phyloP scores from a whole-genome alignment of 2,329 filamentous ascomycete genomes.

The Falciphora oryzae region DNA sequence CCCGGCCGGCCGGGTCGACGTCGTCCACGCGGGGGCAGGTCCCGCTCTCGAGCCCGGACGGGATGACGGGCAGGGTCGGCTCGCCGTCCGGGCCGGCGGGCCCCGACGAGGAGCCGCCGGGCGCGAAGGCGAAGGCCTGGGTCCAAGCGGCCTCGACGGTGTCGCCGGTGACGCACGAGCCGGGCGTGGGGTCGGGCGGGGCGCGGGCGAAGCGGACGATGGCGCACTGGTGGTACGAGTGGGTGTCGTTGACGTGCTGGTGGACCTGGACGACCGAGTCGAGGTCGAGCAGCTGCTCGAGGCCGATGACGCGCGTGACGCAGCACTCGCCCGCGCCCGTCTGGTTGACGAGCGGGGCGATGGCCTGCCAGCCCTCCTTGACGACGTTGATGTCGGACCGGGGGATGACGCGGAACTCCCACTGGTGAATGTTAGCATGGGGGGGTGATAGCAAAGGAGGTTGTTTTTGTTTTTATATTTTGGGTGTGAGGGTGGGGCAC shows the following conservation, averaged over 20 bases:
- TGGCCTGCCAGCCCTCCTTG: slow-evolving; percentile 1
- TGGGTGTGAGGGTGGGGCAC: no score
- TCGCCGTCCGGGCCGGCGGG: neutral
- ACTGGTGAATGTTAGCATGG: neutral
- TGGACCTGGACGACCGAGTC: neutral
- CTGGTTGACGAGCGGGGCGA: slow-evolving; percentile 4
- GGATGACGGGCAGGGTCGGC: neutral
- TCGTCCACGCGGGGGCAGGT: neutral
- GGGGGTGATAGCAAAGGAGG: neutral
- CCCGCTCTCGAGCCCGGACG: neutral
- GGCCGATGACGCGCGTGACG: neutral
- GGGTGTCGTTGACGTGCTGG: slow-evolving; percentile 1
- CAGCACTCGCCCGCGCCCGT: slow-evolving; percentile 1
- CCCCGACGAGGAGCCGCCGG: neutral
- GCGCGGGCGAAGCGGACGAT: neutral
- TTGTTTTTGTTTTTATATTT: neutral
- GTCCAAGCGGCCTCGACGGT: neutral
- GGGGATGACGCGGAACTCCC: slow-evolving; percentile 4
- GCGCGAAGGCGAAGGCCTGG: neutral
- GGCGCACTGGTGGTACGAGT: slow-evolving; percentile 6
- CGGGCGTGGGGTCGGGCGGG: neutral
- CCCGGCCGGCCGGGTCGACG: neutral
- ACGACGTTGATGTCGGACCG: neutral
- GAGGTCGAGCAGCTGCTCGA: neutral
- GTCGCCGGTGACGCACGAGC: neutral